phyloP scores from a whole-genome alignment of 176 grass and related monocot species.

The Lolium rigidum region DNA sequence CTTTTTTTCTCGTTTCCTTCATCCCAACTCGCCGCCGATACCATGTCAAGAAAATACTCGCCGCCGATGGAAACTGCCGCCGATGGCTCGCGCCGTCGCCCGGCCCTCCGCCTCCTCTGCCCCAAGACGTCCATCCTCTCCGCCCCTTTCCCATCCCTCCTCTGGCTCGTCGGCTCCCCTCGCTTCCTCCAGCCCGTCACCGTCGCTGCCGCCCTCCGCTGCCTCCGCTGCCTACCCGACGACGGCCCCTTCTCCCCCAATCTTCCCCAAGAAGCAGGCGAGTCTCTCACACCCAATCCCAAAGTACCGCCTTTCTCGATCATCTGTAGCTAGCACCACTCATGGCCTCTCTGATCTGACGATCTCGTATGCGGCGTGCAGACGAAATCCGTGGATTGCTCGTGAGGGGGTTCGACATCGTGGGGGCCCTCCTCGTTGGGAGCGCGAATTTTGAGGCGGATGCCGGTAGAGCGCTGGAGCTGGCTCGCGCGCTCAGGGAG shows the following conservation, averaged over 20 bases:
- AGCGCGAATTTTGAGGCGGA: constrained; percentile 37
- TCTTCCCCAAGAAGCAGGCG: constrained; percentile 51
- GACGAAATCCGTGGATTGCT: constrained; percentile 80
- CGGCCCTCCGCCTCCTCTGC: constrained; percentile 42
- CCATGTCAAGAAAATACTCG: not conserved
- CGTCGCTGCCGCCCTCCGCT: constrained; percentile 41
- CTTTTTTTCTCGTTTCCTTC: too few relatives aligned
- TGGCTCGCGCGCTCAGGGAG: constrained; percentile 60
- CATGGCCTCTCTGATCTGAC: not conserved
- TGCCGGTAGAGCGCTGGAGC: constrained; percentile 50
- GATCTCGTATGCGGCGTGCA: constrained; percentile 36
- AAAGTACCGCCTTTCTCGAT: not conserved
- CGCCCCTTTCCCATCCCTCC: constrained; percentile 9
- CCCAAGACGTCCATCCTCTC: constrained; percentile 37
- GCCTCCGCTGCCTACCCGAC: constrained; percentile 32
- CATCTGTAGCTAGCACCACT: not conserved
- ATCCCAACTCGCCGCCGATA: too few relatives aligned
- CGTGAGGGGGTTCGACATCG: constrained; percentile 77
- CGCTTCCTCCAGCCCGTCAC: constrained; percentile 53
- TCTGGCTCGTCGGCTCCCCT: constrained; percentile 56
- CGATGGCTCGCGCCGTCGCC: constrained; percentile 15
- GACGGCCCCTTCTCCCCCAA: constrained; percentile 19
- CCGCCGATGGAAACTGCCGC: constrained; percentile 41
- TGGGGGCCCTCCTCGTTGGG: constrained; percentile 68
- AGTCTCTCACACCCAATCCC: not conserved